Conservation (phyloP, 2,329 filamentous ascomycete genomes). For the Talaromyces sp. region DNA sequence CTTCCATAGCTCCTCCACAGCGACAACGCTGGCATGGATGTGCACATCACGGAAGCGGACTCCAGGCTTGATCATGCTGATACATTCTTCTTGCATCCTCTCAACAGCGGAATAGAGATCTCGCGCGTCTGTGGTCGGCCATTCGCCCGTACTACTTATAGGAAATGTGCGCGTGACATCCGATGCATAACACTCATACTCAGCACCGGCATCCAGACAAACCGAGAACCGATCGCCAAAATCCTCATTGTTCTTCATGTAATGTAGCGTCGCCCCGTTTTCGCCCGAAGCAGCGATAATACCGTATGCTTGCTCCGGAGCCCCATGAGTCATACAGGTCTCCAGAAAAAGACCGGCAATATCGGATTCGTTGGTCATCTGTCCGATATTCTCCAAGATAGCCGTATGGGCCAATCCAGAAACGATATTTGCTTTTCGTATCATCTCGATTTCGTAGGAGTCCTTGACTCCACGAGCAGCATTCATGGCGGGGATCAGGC, state of each 20-base stretch:
- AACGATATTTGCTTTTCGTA: constrained; percentile 67
- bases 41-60: constrained; percentile 80
- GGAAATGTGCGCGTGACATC: constrained; percentile 84
- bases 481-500: constrained; percentile 57
- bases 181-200: constrained; percentile 69
- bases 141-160: constrained; percentile 57
- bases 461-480: constrained; percentile 68
- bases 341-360: constrained; percentile 78
- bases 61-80: constrained; percentile 67
- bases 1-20: constrained; percentile 71
- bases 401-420: constrained; percentile 64
- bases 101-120: constrained; percentile 80
- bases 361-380: constrained; percentile 73
- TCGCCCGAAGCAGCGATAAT: constrained; percentile 79
- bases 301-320: constrained; percentile 80
- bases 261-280: constrained; percentile 82
- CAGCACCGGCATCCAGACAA: constrained; percentile 77
- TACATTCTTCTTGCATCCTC: constrained; percentile 79
- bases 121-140: constrained; percentile 60
- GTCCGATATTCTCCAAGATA: constrained; percentile 59
- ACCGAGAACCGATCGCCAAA: constrained; percentile 71
- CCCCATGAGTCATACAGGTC: constrained; percentile 69
- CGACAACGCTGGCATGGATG: constrained; percentile 71
- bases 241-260: constrained; percentile 72
- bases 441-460: constrained; percentile 69